phyloP scores from a whole-genome alignment of 257 asterid species.

The Petrea volubilis region DNA sequence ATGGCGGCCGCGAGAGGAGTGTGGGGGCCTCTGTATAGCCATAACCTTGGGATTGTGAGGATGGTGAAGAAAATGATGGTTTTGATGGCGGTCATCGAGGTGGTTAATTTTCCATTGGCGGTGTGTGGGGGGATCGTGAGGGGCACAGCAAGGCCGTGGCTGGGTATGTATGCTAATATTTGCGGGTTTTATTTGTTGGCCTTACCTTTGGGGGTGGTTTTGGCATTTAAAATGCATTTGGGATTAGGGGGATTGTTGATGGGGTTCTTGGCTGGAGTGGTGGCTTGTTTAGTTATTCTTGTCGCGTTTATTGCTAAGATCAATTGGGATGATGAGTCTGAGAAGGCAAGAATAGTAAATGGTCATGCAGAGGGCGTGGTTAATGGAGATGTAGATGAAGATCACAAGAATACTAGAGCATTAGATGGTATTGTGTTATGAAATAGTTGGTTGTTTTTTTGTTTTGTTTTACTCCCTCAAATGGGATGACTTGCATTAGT shows the following conservation, averaged over 20 bases:
- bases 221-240: conserved; percentile 55
- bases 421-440: background rate
- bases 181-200: conserved; percentile 74
- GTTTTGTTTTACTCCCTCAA: background rate
- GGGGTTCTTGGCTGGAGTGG: conserved; percentile 69
- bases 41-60: conserved; percentile 41
- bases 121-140: conserved; percentile 90
- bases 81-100: conserved; percentile 64
- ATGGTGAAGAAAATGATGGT: conserved; percentile 55
- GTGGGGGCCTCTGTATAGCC: conserved; percentile 75
- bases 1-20: conserved; percentile 55
- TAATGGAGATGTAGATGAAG: background rate
- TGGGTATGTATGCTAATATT: conserved; percentile 72
- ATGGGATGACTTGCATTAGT: background rate
- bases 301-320: conserved; percentile 57
- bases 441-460: background rate
- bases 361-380: conserved; percentile 12
- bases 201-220: conserved; percentile 59
- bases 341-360: conserved; percentile 45
- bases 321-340: conserved; percentile 71
- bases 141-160: conserved; percentile 83
- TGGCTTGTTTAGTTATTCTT: conserved; percentile 56
- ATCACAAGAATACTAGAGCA: background rate
- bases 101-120: conserved; percentile 72
- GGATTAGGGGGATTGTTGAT: conserved; percentile 74